A percentile compares a stretch with the other conserved stretches of the same genome.
Evolutionary conservation across 1,284 basidiomycete genomes (phyloP).

Genomic region (Veloboletus limbatus): DNA sequence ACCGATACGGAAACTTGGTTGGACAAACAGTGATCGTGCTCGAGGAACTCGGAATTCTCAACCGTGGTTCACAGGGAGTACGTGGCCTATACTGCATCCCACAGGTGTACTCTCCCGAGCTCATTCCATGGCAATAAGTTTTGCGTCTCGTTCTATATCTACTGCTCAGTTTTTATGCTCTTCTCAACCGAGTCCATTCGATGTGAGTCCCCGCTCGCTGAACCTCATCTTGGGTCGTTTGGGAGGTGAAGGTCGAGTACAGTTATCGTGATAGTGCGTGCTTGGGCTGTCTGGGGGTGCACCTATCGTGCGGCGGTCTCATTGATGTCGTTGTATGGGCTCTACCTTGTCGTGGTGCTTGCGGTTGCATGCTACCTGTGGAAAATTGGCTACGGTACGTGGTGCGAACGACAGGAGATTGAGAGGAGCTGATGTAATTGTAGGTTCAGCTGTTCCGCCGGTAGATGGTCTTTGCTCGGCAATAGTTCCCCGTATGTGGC

Average conservation of each 20-base stretch:
- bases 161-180: conserved; percentile 4
- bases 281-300: conserved; percentile 17
- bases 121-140: conserved; percentile 5
- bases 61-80: conserved; percentile 7
- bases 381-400: conserved; percentile 1
- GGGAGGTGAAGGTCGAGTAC: conserved; percentile 3
- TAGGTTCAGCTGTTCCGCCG: conserved; percentile 1
- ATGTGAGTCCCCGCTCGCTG: conserved; percentile 6
- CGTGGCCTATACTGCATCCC: not conserved
- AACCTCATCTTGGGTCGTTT: not conserved
- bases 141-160: conserved; percentile 8
- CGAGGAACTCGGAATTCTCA: conserved; percentile 1
- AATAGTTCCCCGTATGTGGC: conserved; percentile 2
- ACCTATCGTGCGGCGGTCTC: not conserved
- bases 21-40: not conserved
- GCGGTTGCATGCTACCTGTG: conserved; percentile 3
- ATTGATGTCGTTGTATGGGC: conserved; percentile 3
- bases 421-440: not conserved
- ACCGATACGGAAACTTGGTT: conserved; percentile 4
- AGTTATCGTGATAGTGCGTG: conserved; percentile 16
- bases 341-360: conserved; percentile 6
- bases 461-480: conserved; percentile 3
- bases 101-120: not conserved
- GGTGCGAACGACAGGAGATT: not conserved
- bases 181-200: conserved; percentile 13